These are phyloP conservation scores for Calycina herbarum DNA, from an alignment of 2,329 filamentous ascomycete species.

Conservation along the genomic window DNA sequence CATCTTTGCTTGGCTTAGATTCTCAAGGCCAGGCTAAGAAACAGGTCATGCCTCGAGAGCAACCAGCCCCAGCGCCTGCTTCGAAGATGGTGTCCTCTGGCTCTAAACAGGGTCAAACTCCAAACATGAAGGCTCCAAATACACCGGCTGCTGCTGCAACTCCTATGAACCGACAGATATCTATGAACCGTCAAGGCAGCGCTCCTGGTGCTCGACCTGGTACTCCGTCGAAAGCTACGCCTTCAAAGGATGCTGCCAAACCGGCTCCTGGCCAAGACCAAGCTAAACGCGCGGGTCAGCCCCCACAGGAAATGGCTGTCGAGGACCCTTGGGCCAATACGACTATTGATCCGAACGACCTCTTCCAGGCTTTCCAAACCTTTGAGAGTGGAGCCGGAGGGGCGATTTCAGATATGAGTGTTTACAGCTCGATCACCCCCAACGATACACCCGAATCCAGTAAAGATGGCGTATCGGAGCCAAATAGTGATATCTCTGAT, in stretches of 20 bases:
- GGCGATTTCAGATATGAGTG: slow-evolving; percentile 52
- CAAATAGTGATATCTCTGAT: slow-evolving; percentile 63
- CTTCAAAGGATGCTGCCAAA: slow-evolving; percentile 23
- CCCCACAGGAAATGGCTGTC: slow-evolving; percentile 22
- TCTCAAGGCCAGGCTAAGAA: slow-evolving; percentile 44
- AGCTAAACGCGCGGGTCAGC: slow-evolving; percentile 32
- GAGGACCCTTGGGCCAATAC: slow-evolving; percentile 44
- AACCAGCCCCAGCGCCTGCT: slow-evolving; percentile 39
- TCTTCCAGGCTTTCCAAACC: slow-evolving; percentile 44
- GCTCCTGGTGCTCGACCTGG: slow-evolving; percentile 43
- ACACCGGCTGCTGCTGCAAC: slow-evolving; percentile 41
- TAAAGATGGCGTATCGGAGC: slow-evolving; percentile 60
- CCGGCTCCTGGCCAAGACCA: slow-evolving; percentile 32
- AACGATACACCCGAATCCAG: slow-evolving; percentile 65
- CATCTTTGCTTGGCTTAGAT: slow-evolving; percentile 52
- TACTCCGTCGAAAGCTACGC: slow-evolving; percentile 24
- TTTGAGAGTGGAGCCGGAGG: slow-evolving; percentile 47
- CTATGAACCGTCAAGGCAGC: slow-evolving; percentile 53
- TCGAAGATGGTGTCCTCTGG: slow-evolving; percentile 33
- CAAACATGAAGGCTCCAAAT: slow-evolving; percentile 40
- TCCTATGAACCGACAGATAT: slow-evolving; percentile 49
- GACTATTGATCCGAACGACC: slow-evolving; percentile 55
- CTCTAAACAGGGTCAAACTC: slow-evolving; percentile 44
- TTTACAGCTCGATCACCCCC: slow-evolving; percentile 57
- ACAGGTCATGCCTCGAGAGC: slow-evolving; percentile 14